Evolutionary conservation across 345 rosid genomes (phyloP).

Genomic region (Clausena lansium): DNA sequence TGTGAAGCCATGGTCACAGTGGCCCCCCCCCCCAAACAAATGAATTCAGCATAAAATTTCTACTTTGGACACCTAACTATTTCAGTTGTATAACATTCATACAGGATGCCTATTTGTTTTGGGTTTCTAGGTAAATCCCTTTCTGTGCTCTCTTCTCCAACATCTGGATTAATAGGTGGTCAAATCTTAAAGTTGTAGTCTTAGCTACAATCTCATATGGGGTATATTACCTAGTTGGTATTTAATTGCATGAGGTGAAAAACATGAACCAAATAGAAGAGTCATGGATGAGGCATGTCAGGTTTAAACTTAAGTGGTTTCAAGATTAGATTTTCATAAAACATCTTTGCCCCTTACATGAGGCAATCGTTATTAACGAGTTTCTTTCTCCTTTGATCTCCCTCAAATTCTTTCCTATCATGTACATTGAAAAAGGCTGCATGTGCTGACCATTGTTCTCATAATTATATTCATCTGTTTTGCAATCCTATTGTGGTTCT

Average conservation of each 20-base stretch:
- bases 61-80: background rate
- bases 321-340: background rate
- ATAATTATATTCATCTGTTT: background rate
- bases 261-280: background rate
- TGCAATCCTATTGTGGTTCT: background rate
- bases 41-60: background rate
- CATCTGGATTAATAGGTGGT: background rate
- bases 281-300: background rate
- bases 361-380: background rate
- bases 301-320: background rate
- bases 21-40: no score
- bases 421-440: background rate
- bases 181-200: background rate
- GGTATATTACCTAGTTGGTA: background rate
- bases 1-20: background rate
- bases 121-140: background rate
- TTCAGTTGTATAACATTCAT: background rate
- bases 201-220: background rate
- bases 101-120: background rate
- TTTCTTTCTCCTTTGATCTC: background rate
- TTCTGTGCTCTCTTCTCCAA: background rate
- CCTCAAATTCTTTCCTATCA: background rate
- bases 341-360: background rate
- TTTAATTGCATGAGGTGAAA: background rate
- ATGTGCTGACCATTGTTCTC: background rate